Base-by-base conservation (phyloP, 352 stramenopile genomes). In the Peronospora farinosa region DNA sequence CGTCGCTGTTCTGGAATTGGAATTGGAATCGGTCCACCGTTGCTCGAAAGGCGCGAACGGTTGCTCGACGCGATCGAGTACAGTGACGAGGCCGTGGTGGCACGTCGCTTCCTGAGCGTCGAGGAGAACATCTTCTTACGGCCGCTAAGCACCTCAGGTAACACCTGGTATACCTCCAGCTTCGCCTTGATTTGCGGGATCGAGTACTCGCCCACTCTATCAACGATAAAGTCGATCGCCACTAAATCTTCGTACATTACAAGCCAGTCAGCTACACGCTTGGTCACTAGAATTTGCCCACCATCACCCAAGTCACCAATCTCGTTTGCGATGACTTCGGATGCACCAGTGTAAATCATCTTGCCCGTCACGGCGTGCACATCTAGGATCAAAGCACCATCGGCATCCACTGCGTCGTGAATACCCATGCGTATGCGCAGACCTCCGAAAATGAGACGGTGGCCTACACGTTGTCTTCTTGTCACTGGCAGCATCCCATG, bases 371-470 rank as follows among this genome's bases (percentile, higher is more conserved):
- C 70, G 0, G 67, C 65, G 44, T 84, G 72, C 1, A 75, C 59
- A 23, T 75, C 57, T 17, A 70, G 40, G 28, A 80, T 66, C 33
- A 80, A 57, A 16, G 64, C 56, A 13, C 70, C 70, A 16, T 80
- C 70, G 0, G 63, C 44, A 7, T 74, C 60, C n/a, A 67, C 47
- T 0, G 72, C 67, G 37, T 75, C 72, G 53, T 84, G 73, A 19
- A 84, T 82, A 3, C 73, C 73, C 73, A 84, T 84, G 13, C 73
- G 73, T 2, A 84, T 69, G 7, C 73, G 62, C 25, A 84, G 53
- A 2, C 73, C 73, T 8, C 60, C 59, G 31, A 84, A 84, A 11
- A 84, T 68, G 2, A 74, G 45, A 15, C 68, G 57, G 19, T 73
- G 63, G 8, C 72, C 67, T 13, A 40, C 44, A 16, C 68, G 67